phyloP scores from a whole-genome alignment of 2,329 filamentous ascomycete species.

The Aspergillus melleus region DNA sequence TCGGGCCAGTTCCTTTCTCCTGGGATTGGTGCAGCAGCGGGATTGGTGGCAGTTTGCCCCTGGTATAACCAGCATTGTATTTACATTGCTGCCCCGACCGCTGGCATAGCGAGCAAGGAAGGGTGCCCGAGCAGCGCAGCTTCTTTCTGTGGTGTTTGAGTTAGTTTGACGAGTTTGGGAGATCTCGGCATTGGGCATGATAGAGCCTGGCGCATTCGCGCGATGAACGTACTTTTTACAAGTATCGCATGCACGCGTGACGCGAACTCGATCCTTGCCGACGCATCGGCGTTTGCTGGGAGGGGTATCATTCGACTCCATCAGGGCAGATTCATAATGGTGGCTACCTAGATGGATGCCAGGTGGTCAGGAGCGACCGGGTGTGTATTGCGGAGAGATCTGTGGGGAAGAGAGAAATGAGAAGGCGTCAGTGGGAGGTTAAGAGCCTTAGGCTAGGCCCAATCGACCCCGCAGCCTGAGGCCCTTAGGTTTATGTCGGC shows the following conservation, averaged over 20 bases:
- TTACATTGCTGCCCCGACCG: constrained; percentile 6
- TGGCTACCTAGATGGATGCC: neutral
- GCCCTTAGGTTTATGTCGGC: neutral
- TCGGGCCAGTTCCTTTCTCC: neutral
- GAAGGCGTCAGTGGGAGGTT: neutral
- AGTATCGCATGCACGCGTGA: constrained; percentile 16
- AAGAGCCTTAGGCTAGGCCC: neutral
- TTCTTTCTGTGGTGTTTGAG: constrained; percentile 9
- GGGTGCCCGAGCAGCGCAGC: constrained; percentile 16
- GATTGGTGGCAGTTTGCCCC: constrained; percentile 14
- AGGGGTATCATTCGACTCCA: constrained; percentile 7
- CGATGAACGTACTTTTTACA: constrained; percentile 12
- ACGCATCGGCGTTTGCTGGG: constrained; percentile 12
- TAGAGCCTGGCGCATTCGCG: neutral
- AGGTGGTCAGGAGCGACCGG: no score
- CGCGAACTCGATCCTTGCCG: constrained; percentile 15
- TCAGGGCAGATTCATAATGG: neutral
- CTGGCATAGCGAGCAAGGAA: constrained; percentile 14
- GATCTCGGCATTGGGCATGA: neutral
- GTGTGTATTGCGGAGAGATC: neutral
- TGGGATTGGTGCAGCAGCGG: neutral
- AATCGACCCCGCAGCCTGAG: neutral
- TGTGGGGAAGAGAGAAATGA: neutral
- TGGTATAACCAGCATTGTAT: constrained; percentile 16
- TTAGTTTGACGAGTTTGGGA: no score